Evolutionary conservation across 139 green algal genomes (phyloP).

Genomic region (Haematococcus lacustris): DNA sequence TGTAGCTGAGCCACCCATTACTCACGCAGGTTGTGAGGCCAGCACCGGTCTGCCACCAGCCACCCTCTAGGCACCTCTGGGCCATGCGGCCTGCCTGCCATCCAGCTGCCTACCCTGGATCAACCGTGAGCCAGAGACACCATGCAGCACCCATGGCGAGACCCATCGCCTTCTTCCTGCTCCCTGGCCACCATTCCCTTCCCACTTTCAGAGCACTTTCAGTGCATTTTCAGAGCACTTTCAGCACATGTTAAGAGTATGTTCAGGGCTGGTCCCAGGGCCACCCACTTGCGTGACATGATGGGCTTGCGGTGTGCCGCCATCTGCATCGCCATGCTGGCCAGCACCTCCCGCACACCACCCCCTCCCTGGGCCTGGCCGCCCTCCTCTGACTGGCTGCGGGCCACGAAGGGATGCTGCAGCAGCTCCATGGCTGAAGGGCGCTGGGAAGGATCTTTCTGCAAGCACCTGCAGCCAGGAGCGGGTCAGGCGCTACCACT

Average conservation of each 20-base stretch:
- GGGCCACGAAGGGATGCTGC: constrained; percentile 30
- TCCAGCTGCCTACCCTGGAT: background rate
- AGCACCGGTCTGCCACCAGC: background rate
- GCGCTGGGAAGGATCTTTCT: constrained; percentile 17
- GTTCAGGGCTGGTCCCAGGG: background rate
- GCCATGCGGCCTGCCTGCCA: too few relatives aligned
- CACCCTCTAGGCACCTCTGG: background rate
- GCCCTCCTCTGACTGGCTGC: background rate
- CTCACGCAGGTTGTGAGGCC: too few relatives aligned
- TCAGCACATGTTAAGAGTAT: too few relatives aligned
- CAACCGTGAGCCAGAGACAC: background rate
- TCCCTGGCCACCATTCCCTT: background rate
- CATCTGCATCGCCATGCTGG: constrained; percentile 16
- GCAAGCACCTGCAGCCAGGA: constrained; percentile 5
- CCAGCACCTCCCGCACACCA: constrained; percentile 3
- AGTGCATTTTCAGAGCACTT: too few relatives aligned
- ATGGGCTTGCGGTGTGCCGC: constrained; percentile 15
- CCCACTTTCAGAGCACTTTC: too few relatives aligned
- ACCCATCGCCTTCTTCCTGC: background rate
- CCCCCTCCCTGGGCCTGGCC: background rate
- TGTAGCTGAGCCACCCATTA: background rate
- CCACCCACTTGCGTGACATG: constrained; percentile 2
- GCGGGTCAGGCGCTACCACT: background rate
- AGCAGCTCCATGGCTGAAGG: constrained; percentile 31
- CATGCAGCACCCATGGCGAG: background rate